A percentile compares a stretch with the other conserved stretches of the same genome.
Conservation (phyloP, 306 rosid species). For the Erythrophleum fordii region DNA sequence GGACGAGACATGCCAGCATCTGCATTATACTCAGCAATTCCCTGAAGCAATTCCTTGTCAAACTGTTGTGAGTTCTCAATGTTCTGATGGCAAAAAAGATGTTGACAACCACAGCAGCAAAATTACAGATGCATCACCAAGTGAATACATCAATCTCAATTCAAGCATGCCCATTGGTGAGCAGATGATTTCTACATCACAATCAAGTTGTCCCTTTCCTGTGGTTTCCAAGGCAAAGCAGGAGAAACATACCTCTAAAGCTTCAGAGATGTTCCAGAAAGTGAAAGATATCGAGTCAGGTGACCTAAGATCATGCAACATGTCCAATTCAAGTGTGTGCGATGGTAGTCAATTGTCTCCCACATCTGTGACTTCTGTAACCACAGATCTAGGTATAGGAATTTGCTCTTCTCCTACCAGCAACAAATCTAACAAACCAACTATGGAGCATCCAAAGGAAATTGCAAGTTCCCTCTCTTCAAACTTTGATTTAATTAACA, state of each 20-base stretch:
- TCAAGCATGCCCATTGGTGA: constrained; percentile 48
- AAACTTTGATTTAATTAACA: constrained; percentile 52
- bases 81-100: constrained; percentile 46
- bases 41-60: constrained; percentile 60
- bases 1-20: constrained; percentile 54
- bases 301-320: constrained; percentile 62
- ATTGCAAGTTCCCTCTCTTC: constrained; percentile 49
- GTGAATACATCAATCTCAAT: constrained; percentile 52
- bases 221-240: constrained; percentile 43
- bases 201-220: constrained; percentile 48
- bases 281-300: constrained; percentile 66
- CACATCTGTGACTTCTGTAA: constrained; percentile 79
- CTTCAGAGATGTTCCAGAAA: constrained; percentile 56
- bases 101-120: constrained; percentile 42
- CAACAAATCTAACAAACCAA: constrained; percentile 49
- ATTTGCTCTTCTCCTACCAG: constrained; percentile 59
- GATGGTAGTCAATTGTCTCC: constrained; percentile 76
- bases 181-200: constrained; percentile 47
- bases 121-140: constrained; percentile 45
- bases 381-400: constrained; percentile 85
- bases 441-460: constrained; percentile 52
- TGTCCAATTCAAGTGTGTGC: constrained; percentile 70
- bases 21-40: constrained; percentile 30
- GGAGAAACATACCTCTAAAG: constrained; percentile 51
- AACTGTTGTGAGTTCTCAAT: constrained; percentile 56